phyloP scores from a whole-genome alignment of 305 asterid genomes.

The Ilex paraguariensis region DNA sequence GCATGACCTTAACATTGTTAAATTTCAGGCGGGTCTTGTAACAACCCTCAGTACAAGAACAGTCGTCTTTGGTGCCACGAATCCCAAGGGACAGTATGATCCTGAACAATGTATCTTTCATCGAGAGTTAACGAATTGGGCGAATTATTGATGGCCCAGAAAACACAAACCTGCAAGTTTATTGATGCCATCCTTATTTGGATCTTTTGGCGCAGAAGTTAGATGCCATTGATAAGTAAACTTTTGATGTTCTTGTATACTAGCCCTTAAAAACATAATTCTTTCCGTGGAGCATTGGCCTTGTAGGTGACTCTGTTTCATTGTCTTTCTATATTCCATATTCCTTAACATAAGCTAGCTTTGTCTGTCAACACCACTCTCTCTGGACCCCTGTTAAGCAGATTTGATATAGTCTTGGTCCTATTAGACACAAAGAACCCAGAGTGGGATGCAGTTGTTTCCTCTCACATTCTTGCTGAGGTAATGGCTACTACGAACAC shows the following conservation, averaged over 20 bases:
- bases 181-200: too few relatives aligned
- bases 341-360: constrained; percentile 56
- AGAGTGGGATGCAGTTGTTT: constrained; percentile 95
- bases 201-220: neutral
- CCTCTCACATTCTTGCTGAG: constrained; percentile 90
- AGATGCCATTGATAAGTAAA: too few relatives aligned
- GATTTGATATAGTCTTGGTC: constrained; percentile 94
- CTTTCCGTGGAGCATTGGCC: too few relatives aligned
- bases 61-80: constrained; percentile 93
- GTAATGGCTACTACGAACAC: constrained; percentile 32
- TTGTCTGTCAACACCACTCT: constrained; percentile 93
- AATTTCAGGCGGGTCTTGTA: constrained; percentile 93
- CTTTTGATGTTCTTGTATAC: too few relatives aligned
- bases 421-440: constrained; percentile 94
- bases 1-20: constrained; percentile 9
- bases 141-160: too few relatives aligned
- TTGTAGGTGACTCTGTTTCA: neutral
- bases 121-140: neutral
- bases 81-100: constrained; percentile 97
- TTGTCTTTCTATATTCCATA: neutral
- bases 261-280: too few relatives aligned
- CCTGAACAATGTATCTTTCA: constrained; percentile 87
- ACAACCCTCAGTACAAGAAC: constrained; percentile 95
- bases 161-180: too few relatives aligned
- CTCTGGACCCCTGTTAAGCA: constrained; percentile 93